Conservation (phyloP, 2,329 filamentous ascomycete genomes). For the Dactylonectria macrodidyma region DNA sequence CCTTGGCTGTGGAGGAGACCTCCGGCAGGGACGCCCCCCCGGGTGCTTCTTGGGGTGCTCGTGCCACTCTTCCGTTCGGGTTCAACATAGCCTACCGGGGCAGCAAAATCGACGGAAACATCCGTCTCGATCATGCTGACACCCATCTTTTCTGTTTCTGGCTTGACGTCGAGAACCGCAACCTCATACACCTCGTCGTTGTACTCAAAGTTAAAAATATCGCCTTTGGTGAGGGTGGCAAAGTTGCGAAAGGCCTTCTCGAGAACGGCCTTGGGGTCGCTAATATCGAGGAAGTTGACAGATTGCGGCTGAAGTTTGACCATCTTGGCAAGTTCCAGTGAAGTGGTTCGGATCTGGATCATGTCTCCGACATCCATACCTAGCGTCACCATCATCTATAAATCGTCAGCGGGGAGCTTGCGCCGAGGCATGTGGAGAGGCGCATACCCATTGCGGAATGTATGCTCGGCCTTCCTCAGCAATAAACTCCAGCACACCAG, state of each 20-base stretch:
- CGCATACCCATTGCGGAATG: constrained; percentile 89
- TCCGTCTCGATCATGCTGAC: constrained; percentile 98
- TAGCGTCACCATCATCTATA: constrained; percentile 93
- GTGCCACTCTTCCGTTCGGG: constrained; percentile 85
- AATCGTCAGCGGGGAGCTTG: constrained; percentile 39
- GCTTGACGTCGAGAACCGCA: constrained; percentile 94
- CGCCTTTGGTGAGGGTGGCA: constrained; percentile 91
- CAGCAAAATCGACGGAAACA: constrained; percentile 94
- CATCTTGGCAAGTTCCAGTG: constrained; percentile 88
- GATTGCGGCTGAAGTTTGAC: constrained; percentile 98
- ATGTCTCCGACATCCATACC: constrained; percentile 92
- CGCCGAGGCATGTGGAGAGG: background rate
- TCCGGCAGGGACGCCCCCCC: constrained; percentile 76
- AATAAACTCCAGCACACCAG: constrained; percentile 96
- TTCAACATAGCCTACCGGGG: constrained; percentile 95
- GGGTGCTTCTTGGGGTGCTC: constrained; percentile 82
- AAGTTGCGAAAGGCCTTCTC: constrained; percentile 98
- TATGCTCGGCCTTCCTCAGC: constrained; percentile 98
- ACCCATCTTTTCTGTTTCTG: constrained; percentile 83
- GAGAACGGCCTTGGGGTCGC: constrained; percentile 95
- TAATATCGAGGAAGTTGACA: constrained; percentile 94
- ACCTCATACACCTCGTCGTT: constrained; percentile 96
- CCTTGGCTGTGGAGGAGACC: constrained; percentile 87
- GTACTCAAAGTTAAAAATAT: constrained; percentile 96
- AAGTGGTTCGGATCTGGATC: constrained; percentile 94